Conservation (phyloP, 148 eudicot species). For the Silene latifolia region DNA sequence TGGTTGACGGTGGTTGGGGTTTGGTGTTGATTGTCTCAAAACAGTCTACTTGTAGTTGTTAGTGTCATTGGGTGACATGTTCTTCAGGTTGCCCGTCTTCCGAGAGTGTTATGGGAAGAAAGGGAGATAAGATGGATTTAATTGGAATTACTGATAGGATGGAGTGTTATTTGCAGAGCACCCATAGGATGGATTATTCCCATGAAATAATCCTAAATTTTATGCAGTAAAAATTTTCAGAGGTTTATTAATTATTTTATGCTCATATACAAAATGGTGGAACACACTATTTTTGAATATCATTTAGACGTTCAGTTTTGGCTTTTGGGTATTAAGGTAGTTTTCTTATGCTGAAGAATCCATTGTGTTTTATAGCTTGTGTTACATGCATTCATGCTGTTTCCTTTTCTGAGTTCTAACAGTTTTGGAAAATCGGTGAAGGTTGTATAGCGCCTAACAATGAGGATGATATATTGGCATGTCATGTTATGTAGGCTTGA, state of each 20-base stretch:
- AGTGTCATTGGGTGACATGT: too few relatives aligned
- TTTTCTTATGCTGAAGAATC: background rate
- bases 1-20: too few relatives aligned
- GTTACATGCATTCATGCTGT: background rate
- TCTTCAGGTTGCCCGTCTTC: too few relatives aligned
- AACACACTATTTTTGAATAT: background rate
- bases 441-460: background rate
- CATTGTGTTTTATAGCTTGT: background rate
- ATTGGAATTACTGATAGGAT: too few relatives aligned
- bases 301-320: background rate
- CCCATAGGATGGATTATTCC: too few relatives aligned
- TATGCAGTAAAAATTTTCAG: background rate
- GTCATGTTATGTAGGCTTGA: slow-evolving; percentile 59
- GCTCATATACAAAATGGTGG: background rate
- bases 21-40: too few relatives aligned
- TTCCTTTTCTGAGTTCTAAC: background rate
- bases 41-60: too few relatives aligned
- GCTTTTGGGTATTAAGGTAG: background rate
- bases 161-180: too few relatives aligned
- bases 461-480: background rate
- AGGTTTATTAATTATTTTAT: background rate
- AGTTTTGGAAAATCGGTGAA: slow-evolving; percentile 7
- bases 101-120: too few relatives aligned
- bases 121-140: too few relatives aligned
- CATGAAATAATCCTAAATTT: too few relatives aligned